Base-by-base conservation (phyloP, 1,284 basidiomycete genomes). In the Rhizopogon hawkerae region DNA sequence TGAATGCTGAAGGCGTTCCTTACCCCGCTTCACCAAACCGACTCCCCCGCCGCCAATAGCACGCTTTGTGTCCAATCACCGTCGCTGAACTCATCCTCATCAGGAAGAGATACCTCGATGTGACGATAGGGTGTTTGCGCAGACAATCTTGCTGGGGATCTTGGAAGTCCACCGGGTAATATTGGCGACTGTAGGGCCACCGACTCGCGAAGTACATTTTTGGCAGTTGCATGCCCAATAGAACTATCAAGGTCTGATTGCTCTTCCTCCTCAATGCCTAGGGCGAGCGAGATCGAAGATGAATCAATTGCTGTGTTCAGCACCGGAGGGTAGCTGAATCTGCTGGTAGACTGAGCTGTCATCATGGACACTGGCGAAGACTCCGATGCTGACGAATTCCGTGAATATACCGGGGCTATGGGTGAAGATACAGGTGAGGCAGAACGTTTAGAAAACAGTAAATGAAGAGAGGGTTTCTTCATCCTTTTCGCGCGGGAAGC, bases 401-500 rank as follows among this genome's bases (percentile, higher is more conserved):
- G 50, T 24, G 58, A 33, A 35, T 36, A 42, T 50, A 42, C 37
- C 16, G 23, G 52, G 54, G n/a, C 26, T 10, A 26, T 21, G 13
- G 60, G 38, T 31, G 58, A 50, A 37, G 61, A 58, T 38, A 69
- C 54, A 4, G 72, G 54, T 14, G 74, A 72, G 1, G 67, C 60
- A 10, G 75, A 72, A 38, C 69, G 69, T 60, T 76, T 79, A 21
- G 75, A 69, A 58, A 80, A 77, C 21, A 81, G 60, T 13, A 78
- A 59, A 48, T 75, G 75, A 49, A 80, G 58, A 3, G 79, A 80
- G 1, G 78, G 76, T 53, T 76, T 79, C 62, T 78, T 79, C 50
- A 71, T 39, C 55, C 77, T 68, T 50, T 48, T 64, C 14, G 62
- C 63, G 26, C 64, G 60, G 31, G 66, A 61, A 49, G 62, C 52